Base-by-base conservation (phyloP, 805 yeast genomes). In the Barnettozyma wickerhamii region DNA sequence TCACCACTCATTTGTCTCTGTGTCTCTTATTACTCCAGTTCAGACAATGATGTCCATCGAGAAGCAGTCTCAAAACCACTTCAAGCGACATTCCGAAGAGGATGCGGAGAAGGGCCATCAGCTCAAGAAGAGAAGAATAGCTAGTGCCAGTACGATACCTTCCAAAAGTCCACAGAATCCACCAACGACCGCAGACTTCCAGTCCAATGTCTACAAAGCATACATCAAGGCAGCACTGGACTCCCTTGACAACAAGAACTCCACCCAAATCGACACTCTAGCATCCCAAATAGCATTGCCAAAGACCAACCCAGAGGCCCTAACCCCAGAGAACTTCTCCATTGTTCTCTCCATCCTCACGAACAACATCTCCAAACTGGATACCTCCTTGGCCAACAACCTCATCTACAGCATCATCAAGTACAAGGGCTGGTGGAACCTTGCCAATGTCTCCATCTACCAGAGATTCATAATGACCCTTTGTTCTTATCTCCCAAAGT, bases 401-500 rank as follows among this genome's bases (percentile, higher is more conserved):
- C 65, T 88, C 37, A 74, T 89, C 31, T 64, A 73, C 29, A 71
- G 89, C 17, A 66, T 90, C 24, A 69, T 89, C 35, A 73, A 69
- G 45, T 71, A 83, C 40, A 59, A 60, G 48, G 68, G 71, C 42
- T 87, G 95, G 93, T 69, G 81, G 55, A 66, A 62, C 18, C 51
- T 71, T 26, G 47, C 53, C 13, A 75, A 81, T 50, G 62, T 76
- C 19, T 65, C 69, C 36, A 65, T 70, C 35, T 89, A 84, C 61
- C 72, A 82, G 35, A 81, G 78, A 33, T 93, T 93, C 60, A 64
- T 87, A 34, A 72, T 79, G 33, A 85, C 90, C 20, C 70, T 91
- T 39, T 85, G 90, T 29, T 83, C 95, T 4, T 84, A 91, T 34
- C 71, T 81, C 45, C 98, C 98, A 7, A 86, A 81, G 60, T 91